phyloP scores from a whole-genome alignment of 805 yeast species.

The Candida corydali region DNA sequence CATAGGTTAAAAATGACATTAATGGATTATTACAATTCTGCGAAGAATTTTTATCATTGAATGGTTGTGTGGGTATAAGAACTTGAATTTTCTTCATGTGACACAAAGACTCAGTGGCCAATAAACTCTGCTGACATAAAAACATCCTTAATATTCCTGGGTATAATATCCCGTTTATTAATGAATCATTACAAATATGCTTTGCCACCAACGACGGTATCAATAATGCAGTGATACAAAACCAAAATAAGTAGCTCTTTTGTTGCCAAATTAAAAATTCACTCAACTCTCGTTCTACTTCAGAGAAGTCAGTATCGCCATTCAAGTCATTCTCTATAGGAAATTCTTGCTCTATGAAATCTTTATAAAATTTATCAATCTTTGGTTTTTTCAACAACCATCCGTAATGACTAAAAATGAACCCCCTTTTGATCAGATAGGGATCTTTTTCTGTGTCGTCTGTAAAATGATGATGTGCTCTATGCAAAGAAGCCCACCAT shows the following conservation, averaged over 20 bases:
- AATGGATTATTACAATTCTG: slow-evolving; percentile 56
- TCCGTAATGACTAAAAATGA: slow-evolving; percentile 81
- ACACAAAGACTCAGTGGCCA: slow-evolving; percentile 78
- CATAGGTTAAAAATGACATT: slow-evolving; percentile 67
- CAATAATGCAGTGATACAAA: slow-evolving; percentile 25
- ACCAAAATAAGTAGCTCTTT: slow-evolving; percentile 20
- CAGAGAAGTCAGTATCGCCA: slow-evolving; percentile 9
- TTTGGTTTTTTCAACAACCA: slow-evolving; percentile 73
- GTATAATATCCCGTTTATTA: slow-evolving; percentile 44
- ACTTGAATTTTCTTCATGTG: slow-evolving; percentile 61
- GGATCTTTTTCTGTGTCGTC: slow-evolving; percentile 87
- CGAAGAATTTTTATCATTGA: slow-evolving; percentile 61
- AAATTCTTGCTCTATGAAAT: slow-evolving; percentile 35
- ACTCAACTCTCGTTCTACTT: slow-evolving; percentile 16
- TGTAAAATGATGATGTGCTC: slow-evolving; percentile 84
- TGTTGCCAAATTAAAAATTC: slow-evolving; percentile 35
- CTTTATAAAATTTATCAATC: slow-evolving; percentile 24
- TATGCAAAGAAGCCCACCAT: slow-evolving; percentile 79
- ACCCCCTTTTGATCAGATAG: slow-evolving; percentile 75
- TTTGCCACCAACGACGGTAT: slow-evolving; percentile 26
- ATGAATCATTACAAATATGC: slow-evolving; percentile 25
- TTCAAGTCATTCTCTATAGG: slow-evolving; percentile 15
- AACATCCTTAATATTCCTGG: slow-evolving; percentile 74
- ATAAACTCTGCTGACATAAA: slow-evolving; percentile 73
- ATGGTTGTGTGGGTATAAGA: slow-evolving; percentile 54